A percentile compares a stretch with the other conserved stretches of the same genome.
Evolutionary conservation across 2,329 filamentous ascomycete species (phyloP).

Genomic region (Cladorrhinum sp.): DNA sequence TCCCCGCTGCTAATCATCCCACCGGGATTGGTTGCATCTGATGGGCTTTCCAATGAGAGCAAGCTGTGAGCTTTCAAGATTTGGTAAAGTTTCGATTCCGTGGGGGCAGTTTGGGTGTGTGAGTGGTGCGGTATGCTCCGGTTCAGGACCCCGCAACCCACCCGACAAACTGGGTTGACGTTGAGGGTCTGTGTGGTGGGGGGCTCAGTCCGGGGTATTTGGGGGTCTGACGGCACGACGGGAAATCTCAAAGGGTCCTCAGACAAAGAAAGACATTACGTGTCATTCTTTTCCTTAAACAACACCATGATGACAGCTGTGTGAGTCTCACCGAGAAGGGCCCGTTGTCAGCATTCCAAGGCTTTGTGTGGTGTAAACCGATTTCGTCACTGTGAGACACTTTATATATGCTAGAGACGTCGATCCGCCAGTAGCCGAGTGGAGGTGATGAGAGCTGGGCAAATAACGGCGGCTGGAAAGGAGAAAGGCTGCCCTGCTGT

Average conservation of each 20-base stretch:
- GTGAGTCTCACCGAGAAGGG: background rate
- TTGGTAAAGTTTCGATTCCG: constrained; percentile 24
- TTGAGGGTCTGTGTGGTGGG: background rate
- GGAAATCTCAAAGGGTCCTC: background rate
- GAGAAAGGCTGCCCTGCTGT: too few species aligned
- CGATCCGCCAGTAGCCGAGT: background rate
- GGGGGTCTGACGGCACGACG: too few species aligned
- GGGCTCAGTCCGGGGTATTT: background rate
- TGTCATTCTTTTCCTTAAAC: background rate
- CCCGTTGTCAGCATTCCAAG: background rate
- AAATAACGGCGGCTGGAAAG: background rate
- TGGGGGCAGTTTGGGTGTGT: too few species aligned
- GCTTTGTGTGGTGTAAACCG: background rate
- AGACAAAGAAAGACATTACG: background rate
- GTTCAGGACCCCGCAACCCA: background rate
- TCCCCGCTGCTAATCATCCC: constrained; percentile 22
- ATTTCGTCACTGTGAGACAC: background rate
- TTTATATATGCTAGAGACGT: background rate
- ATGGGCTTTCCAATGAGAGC: constrained; percentile 21
- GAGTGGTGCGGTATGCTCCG: constrained; percentile 17
- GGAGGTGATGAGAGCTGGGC: background rate
- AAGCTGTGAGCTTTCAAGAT: constrained; percentile 27
- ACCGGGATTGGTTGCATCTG: constrained; percentile 18
- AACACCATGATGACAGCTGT: background rate
- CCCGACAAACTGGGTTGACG: background rate